These are phyloP conservation scores for Cyberlindnera meyerae DNA, from an alignment of 805 yeast genomes.

Conservation along the genomic window DNA sequence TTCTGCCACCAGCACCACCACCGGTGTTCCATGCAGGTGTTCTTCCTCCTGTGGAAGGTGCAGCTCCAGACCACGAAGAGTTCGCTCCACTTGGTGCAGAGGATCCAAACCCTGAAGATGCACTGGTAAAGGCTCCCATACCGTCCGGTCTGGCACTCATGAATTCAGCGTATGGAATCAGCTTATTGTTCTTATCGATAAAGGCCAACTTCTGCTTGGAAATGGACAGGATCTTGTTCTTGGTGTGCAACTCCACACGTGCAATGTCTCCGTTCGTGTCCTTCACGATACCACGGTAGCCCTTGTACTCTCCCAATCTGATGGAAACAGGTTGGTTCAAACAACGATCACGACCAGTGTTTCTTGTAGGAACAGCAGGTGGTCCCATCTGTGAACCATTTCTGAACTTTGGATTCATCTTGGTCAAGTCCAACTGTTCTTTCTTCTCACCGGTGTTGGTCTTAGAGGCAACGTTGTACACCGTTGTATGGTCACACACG, in stretches of 20 bases:
- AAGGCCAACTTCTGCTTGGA: slow-evolving; percentile 76
- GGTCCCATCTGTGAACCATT: slow-evolving; percentile 45
- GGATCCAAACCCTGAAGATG: neutral
- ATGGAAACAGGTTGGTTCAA: slow-evolving; percentile 82
- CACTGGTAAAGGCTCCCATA: slow-evolving; percentile 5
- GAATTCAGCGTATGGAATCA: slow-evolving; percentile 75
- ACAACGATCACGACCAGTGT: slow-evolving; percentile 76
- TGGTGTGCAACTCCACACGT: slow-evolving; percentile 89
- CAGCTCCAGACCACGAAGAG: slow-evolving; percentile 12
- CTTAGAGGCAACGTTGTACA: slow-evolving; percentile 80
- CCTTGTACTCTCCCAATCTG: slow-evolving; percentile 89
- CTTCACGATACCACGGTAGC: slow-evolving; percentile 86
- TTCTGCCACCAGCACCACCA: slow-evolving; percentile 35
- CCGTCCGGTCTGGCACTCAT: slow-evolving; percentile 43
- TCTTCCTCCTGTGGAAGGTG: slow-evolving; percentile 30
- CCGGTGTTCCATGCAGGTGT: slow-evolving; percentile 42
- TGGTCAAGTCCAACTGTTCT: slow-evolving; percentile 61
- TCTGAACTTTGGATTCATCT: slow-evolving; percentile 79
- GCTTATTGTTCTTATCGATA: slow-evolving; percentile 58
- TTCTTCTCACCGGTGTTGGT: slow-evolving; percentile 47
- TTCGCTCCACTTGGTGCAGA: slow-evolving; percentile 20
- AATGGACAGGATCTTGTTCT: slow-evolving; percentile 81
- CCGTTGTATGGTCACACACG: slow-evolving; percentile 69
- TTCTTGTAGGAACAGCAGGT: slow-evolving; percentile 52
- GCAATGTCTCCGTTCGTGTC: slow-evolving; percentile 92